Evolutionary conservation across 306 rosid genomes (phyloP).

Genomic region (Spatholobus suberectus): DNA sequence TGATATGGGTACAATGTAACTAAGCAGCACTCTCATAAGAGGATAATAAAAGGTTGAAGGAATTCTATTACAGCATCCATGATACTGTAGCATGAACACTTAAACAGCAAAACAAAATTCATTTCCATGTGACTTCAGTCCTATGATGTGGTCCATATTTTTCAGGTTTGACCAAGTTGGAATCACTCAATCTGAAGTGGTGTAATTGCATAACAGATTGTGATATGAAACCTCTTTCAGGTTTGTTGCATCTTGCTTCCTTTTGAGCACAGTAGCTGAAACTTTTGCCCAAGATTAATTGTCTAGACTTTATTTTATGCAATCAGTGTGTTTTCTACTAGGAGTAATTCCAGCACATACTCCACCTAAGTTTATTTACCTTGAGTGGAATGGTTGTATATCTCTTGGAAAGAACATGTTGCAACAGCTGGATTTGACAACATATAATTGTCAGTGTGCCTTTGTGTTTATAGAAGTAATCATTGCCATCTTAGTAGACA

Average conservation of each 20-base stretch:
- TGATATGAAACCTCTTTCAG: conserved; percentile 83
- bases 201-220: conserved; percentile 86
- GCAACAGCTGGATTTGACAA: conserved; percentile 13
- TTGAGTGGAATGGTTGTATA: conserved; percentile 2
- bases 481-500: background rate
- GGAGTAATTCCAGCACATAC: conserved; percentile 19
- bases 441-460: conserved; percentile 2
- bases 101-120: conserved; percentile 20
- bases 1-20: background rate
- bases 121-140: conserved; percentile 13
- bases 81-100: conserved; percentile 1
- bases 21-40: background rate
- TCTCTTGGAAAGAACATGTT: background rate
- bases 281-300: background rate
- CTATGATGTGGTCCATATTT: conserved; percentile 29
- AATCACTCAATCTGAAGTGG: conserved; percentile 95
- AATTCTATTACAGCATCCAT: conserved; percentile 14
- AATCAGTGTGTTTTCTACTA: conserved; percentile 15
- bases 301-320: conserved; percentile 18
- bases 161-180: conserved; percentile 80
- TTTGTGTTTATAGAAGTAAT: conserved; percentile 34
- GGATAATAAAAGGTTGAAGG: background rate
- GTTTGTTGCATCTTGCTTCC: conserved; percentile 51
- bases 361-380: background rate
- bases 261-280: conserved; percentile 30